Conservation (phyloP, 768 basidiomycete species). For the Suillus variegatus region DNA sequence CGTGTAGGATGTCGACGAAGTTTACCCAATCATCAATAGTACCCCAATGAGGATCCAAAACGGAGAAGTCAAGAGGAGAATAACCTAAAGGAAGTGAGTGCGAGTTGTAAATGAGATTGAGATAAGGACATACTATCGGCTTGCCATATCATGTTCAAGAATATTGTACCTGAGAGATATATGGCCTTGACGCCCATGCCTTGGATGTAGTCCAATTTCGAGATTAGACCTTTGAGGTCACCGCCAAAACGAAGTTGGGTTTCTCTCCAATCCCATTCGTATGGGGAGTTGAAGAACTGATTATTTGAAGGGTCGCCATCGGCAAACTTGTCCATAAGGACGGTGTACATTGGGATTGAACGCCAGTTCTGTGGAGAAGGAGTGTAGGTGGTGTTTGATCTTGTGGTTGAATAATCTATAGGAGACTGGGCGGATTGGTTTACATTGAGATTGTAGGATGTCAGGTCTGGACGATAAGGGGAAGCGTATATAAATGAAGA, state of each 20-base stretch:
- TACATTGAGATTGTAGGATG: constrained; percentile 75
- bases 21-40: constrained; percentile 77
- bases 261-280: constrained; percentile 84
- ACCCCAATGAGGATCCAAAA: constrained; percentile 93
- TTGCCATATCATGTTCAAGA: constrained; percentile 95
- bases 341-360: constrained; percentile 74
- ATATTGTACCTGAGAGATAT: constrained; percentile 92
- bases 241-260: constrained; percentile 90
- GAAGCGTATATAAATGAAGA: constrained; percentile 50
- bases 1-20: constrained; percentile 76
- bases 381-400: constrained; percentile 68
- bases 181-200: constrained; percentile 86
- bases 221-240: constrained; percentile 76
- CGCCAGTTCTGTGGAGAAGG: constrained; percentile 88
- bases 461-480: constrained; percentile 67
- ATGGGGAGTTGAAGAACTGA: constrained; percentile 80
- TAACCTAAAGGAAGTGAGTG: constrained; percentile 57
- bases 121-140: constrained; percentile 66
- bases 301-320: constrained; percentile 93
- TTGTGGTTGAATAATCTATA: constrained; percentile 62
- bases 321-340: constrained; percentile 92
- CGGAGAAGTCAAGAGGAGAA: constrained; percentile 88
- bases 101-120: constrained; percentile 12
- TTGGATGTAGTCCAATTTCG: constrained; percentile 82
- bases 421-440: constrained; percentile 71